Evolutionary conservation across 371 early-diverging fungal species (phyloP), one percentile per base, ranked within the genome.

Genomic region (Mucor racemosus): DNA sequence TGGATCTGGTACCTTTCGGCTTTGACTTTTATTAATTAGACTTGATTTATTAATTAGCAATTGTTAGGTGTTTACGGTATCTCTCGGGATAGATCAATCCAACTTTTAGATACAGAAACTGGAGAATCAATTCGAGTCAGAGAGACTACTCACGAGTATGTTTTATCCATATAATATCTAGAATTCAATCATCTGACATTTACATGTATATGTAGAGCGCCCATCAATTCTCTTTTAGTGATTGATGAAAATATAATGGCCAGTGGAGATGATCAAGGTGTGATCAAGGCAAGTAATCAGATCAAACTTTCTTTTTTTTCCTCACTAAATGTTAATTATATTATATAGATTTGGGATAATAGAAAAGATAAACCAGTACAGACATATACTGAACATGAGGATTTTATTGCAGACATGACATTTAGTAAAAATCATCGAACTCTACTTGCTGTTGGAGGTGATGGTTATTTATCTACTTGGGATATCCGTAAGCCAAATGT

Each of bases 181-280:
- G 15, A 54, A 15, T 41, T 35, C 44, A 46, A 54, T 36, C 14
- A 17, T 56, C n/a, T 36, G 36, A 36, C n/a, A 7, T n/a, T 17
- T 15, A 36, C 8, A 53, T 48, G 10, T 35, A 19, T 56, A 60
- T 53, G 26, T 38, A 92, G 91, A 41, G 75, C 85, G 13, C 88
- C 97, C 5, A 80, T 96, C 60, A 94, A 96, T 75, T 61, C 86
- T 7, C 66, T 97, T 38, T 77, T 79, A 6, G 73, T 84, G 8
- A 71, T 97, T 46, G 87, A 86, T 62, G 88, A 91, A 58, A 81
- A 81, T 58, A 79, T 91, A 34, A 56, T 95, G n/a, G 95, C 94
- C 0, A 92, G 97, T 0, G 97, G 96, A 13, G 97, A 96, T 66
- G 97, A 97, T 71, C 83, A 78, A 6, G 97, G 97, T n/a, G 79